Percentiles rank a stretch among this genome's conserved stretches.
Evolutionary conservation across 140 eudicot species (phyloP).

Genomic region (Senecio squalidus): DNA sequence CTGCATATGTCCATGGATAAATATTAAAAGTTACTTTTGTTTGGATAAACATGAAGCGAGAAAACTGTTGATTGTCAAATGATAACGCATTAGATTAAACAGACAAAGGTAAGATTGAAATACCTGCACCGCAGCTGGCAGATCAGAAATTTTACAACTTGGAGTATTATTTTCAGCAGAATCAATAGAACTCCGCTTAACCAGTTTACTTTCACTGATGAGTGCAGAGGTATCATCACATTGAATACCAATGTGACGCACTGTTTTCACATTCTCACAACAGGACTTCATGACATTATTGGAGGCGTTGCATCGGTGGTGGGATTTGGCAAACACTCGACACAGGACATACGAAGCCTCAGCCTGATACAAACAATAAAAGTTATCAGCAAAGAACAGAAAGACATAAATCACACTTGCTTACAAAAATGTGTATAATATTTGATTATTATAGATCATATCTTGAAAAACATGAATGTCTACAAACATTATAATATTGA

Average conservation of each 20-base stretch:
- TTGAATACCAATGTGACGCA: slow-evolving; percentile 51
- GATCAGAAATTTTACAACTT: slow-evolving; percentile 9
- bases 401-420: neutral
- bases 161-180: slow-evolving; percentile 20
- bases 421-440: too few relatives aligned
- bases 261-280: slow-evolving; percentile 34
- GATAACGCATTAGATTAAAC: too few relatives aligned
- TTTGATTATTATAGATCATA: too few relatives aligned
- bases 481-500: too few relatives aligned
- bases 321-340: slow-evolving; percentile 54
- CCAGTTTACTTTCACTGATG: slow-evolving; percentile 16
- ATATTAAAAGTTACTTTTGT: neutral
- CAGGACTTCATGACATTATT: slow-evolving; percentile 37
- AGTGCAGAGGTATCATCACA: slow-evolving; percentile 35
- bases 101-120: neutral
- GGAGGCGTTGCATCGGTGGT: slow-evolving; percentile 24
- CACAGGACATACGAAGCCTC: slow-evolving; percentile 61
- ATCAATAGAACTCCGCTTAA: slow-evolving; percentile 11
- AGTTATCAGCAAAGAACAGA: neutral
- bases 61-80: too few relatives aligned
- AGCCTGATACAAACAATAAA: slow-evolving; percentile 9
- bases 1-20: slow-evolving; percentile 18
- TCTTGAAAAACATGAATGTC: too few relatives aligned
- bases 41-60: neutral
- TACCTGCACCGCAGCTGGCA: slow-evolving; percentile 36